phyloP scores from a whole-genome alignment of 495 filamentous ascomycete genomes.

The Darksidea phi region DNA sequence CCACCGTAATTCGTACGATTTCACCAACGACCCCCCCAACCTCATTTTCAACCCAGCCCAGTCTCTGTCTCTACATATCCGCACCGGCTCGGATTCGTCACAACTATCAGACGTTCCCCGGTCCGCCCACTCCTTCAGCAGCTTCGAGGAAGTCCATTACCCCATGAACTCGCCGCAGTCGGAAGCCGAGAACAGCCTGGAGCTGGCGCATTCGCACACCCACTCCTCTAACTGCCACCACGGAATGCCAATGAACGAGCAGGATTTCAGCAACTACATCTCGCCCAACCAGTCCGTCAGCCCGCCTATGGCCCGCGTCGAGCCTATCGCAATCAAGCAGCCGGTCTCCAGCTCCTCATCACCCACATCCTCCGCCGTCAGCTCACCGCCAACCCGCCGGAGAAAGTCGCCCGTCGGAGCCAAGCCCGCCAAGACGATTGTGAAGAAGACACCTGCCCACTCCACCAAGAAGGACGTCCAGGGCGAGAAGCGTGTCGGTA shows the following conservation, averaged over 20 bases:
- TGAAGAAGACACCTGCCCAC: slow-evolving; percentile 58
- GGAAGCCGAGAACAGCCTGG: slow-evolving; percentile 39
- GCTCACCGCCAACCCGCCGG: slow-evolving; percentile 64
- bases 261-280: slow-evolving; percentile 25
- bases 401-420: slow-evolving; percentile 61
- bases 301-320: slow-evolving; percentile 63
- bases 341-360: slow-evolving; percentile 55
- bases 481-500: slow-evolving; percentile 84
- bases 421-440: slow-evolving; percentile 77
- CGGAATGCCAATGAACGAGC: slow-evolving; percentile 28
- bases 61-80: slow-evolving; percentile 78
- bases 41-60: slow-evolving; percentile 79
- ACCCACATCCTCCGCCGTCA: slow-evolving; percentile 43
- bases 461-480: slow-evolving; percentile 72
- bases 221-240: slow-evolving; percentile 26
- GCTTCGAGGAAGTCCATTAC: slow-evolving; percentile 75
- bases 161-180: slow-evolving; percentile 64
- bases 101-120: slow-evolving; percentile 65
- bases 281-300: slow-evolving; percentile 56
- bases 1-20: slow-evolving; percentile 53
- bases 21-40: slow-evolving; percentile 52
- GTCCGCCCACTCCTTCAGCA: slow-evolving; percentile 62
- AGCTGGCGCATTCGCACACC: slow-evolving; percentile 21
- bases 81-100: slow-evolving; percentile 82
- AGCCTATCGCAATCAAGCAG: slow-evolving; percentile 61